phyloP scores from a whole-genome alignment of 768 basidiomycete genomes.

The Suillus plorans region DNA sequence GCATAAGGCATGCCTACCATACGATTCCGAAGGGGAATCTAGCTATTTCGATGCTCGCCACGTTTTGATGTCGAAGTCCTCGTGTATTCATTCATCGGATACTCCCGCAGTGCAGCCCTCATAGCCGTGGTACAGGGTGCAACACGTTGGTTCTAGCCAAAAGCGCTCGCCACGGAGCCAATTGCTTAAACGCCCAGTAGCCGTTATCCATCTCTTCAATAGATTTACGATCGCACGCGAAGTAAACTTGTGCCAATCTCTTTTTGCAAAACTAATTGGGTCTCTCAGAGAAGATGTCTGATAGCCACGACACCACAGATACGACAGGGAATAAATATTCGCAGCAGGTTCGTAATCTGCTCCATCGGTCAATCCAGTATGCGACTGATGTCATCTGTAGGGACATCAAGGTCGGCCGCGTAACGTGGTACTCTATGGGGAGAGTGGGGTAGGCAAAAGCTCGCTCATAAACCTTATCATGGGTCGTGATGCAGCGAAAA shows the following conservation, averaged over 20 bases:
- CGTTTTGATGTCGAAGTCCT: slow-evolving; percentile 4
- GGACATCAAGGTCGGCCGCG: slow-evolving; percentile 7
- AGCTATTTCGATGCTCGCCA: not conserved
- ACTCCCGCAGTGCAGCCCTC: not conserved
- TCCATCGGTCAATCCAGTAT: not conserved
- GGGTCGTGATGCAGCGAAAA: slow-evolving; percentile 22
- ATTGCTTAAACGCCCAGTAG: not conserved
- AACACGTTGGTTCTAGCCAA: not conserved
- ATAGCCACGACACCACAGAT: slow-evolving; percentile 16
- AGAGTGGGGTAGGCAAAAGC: slow-evolving; percentile 38
- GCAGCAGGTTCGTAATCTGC: slow-evolving; percentile 1
- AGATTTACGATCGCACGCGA: not conserved
- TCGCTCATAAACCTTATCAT: slow-evolving; percentile 42
- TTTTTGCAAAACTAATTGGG: not conserved
- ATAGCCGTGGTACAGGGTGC: not conserved
- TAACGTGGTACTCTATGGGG: slow-evolving; percentile 38
- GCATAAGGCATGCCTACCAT: not conserved
- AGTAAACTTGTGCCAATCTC: not conserved
- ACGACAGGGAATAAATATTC: not conserved
- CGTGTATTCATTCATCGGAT: not conserved
- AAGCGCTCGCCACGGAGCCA: not conserved
- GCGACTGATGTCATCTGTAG: not conserved
- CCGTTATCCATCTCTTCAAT: not conserved
- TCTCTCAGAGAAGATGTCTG: slow-evolving; percentile 7
- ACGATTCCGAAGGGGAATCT: not conserved